A percentile compares a stretch with the other conserved stretches of the same genome.
Conservation (phyloP, 352 stramenopile genomes). For the Globisporangium yorkense region DNA sequence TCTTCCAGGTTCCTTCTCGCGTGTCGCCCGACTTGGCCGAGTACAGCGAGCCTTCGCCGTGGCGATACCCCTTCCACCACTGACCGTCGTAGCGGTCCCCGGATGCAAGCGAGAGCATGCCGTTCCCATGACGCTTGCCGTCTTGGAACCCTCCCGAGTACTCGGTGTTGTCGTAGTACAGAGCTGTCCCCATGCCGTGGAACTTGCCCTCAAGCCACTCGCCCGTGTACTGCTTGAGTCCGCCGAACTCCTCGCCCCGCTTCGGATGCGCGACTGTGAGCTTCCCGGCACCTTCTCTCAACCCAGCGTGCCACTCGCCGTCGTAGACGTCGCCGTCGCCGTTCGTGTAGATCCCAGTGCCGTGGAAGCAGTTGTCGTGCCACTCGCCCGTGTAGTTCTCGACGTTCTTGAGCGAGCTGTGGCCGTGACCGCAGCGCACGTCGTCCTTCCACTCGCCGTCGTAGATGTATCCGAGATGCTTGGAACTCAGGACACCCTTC, state of each 20-base stretch:
- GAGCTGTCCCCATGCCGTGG: constrained; percentile 74
- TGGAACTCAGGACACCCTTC: constrained; percentile 59
- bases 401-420: constrained; percentile 62
- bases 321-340: constrained; percentile 58
- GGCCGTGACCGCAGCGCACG: constrained; percentile 56
- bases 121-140: constrained; percentile 70
- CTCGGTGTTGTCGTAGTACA: constrained; percentile 83
- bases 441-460: constrained; percentile 74
- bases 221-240: constrained; percentile 55
- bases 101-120: constrained; percentile 32
- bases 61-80: constrained; percentile 67
- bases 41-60: constrained; percentile 54
- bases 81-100: constrained; percentile 64
- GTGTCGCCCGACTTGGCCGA: constrained; percentile 53
- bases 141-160: constrained; percentile 84
- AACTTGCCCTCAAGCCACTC: constrained; percentile 58
- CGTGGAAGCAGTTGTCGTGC: constrained; percentile 60
- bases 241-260: constrained; percentile 29
- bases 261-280: constrained; percentile 22
- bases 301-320: constrained; percentile 51
- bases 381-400: constrained; percentile 75
- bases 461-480: constrained; percentile 61
- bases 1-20: constrained; percentile 66
- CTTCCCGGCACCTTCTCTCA: constrained; percentile 60
- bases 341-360: constrained; percentile 58